Evolutionary conservation across 176 grass and related monocot species (phyloP), one percentile per base, ranked within the genome.

Genomic region (Bolboschoenus planiculmis): DNA sequence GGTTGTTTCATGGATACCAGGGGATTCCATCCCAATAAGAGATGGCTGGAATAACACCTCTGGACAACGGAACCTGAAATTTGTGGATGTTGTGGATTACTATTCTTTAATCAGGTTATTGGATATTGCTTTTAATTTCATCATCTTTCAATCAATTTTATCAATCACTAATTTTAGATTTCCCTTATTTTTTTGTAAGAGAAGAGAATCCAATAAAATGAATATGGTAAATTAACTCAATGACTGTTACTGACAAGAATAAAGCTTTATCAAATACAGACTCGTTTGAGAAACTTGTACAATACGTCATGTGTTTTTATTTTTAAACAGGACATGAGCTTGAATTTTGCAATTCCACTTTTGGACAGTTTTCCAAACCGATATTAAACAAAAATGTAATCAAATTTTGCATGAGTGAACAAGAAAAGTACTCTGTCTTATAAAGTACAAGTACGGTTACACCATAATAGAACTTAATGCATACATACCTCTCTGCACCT

Each of bases 21-120:
- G 63, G 44, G 89, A 68, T 79, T 97, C 91, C 90, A 93, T 92
- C 11, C 93, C 93, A 36, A 97, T 89, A 29, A 93, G 31, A 63
- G 91, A 93, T 6, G 93, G 90, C 67, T 97, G 91, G 87, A 89
- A 97, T 36, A 97, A 86, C 73, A 97, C 93, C 80, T 97, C 93
- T 6, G 93, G 88, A 56, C 93, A 97, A 84, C 93, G 92, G 55
- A 97, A 93, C 89, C 79, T 82, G 59, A 60, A 64, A 64, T 44
- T 46, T 29, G 13, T 50, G 11, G 13, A 75, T 16, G 13, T 33
- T 51, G 36, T 24, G n/a, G 18, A 40, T 70, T 70, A 43, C 36
- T 43, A 13, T 21, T 21, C 5, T 70, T 65, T 42, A 42, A 70
- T 31, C 14, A 8, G 7, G 16, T 40, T 68, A 68, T 68, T 39